Base-by-base conservation (phyloP, 2,329 filamentous ascomycete species). In the Pseudocercospora pini-densiflorae region DNA sequence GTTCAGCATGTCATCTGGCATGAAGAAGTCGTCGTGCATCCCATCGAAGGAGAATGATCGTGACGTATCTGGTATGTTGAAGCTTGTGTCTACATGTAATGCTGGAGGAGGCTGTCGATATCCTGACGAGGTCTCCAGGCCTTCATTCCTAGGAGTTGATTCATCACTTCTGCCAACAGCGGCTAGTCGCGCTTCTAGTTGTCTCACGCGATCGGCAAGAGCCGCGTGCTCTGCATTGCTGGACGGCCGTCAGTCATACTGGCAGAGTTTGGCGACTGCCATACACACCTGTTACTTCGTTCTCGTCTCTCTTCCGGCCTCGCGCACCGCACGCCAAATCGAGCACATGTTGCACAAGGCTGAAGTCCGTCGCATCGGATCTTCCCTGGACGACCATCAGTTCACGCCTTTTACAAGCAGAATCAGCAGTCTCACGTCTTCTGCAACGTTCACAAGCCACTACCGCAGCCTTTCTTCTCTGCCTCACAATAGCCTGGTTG, bases 81-180 rank as follows among this genome's bases (percentile, higher is more conserved):
- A 69, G 62, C 60, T 69, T 16, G 68, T 69, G 31, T 69, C 62
- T 29, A 69, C 16, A 43, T 69, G 68, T 16, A 69, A 61, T 12
- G 59, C 23, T 19, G 68, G 68, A 31, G 66, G 66, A 10, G 24
- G 55, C n/a, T 33, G 49, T 51, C 49, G 63, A 33, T 29, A 29
- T n/a, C 16, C 27, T 24, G 19, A n/a, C 19, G 47, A 51, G 14
- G 43, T 45, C 14, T 59, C 59, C 40, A 62, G 59, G 29, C 54
- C 45, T 53, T 53, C 24, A 40, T 12, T 33, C n/a, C 27, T 61
- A 33, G 10, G 33, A 23, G 16, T 53, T 47, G n/a, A 57, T 16
- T 53, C 57, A 24, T 65, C 43, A 49, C 23, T 65, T 16, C 55
- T 49, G 33, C 65, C 61, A 10, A 68, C 66, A 16, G 67, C 67